phyloP scores from a whole-genome alignment of 257 asterid genomes.

The Fraxinus americana region DNA sequence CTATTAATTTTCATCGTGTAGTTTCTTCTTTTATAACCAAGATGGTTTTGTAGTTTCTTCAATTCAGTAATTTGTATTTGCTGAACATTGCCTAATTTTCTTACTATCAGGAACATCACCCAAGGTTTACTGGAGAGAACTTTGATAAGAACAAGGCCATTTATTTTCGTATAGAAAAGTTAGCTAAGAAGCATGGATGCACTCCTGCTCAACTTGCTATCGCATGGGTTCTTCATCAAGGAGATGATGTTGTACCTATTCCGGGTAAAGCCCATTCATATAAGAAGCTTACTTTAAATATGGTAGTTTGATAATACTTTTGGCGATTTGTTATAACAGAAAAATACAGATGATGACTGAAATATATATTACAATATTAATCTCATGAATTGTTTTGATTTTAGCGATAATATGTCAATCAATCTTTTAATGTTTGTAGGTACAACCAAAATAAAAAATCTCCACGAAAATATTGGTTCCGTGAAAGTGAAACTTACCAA shows the following conservation, averaged over 20 bases:
- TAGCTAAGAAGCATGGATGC: slow-evolving; percentile 54
- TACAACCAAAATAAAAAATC: no score
- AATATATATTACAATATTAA: no score
- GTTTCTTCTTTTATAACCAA: background rate
- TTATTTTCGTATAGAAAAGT: slow-evolving; percentile 43
- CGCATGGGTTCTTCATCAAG: slow-evolving; percentile 66
- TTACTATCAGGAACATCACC: slow-evolving; percentile 38
- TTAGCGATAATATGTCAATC: no score
- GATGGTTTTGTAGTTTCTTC: background rate
- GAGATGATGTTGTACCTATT: slow-evolving; percentile 56
- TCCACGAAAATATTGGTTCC: no score
- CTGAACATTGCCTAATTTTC: slow-evolving; percentile 17
- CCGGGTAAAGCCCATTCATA: slow-evolving; percentile 46
- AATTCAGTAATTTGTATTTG: background rate
- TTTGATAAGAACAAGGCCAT: slow-evolving; percentile 62
- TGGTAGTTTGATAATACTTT: background rate
- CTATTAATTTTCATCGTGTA: background rate
- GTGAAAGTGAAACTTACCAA: no score
- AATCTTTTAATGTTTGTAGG: no score
- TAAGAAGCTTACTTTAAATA: background rate
- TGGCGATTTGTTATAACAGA: background rate
- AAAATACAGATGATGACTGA: no score
- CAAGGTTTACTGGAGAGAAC: slow-evolving; percentile 63
- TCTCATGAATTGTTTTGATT: no score
- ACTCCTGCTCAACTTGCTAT: slow-evolving; percentile 68